A percentile compares a stretch with the other conserved stretches of the same genome.
Conservation (phyloP, 176 grass and related monocot genomes). For the Oryza glumipatula region DNA sequence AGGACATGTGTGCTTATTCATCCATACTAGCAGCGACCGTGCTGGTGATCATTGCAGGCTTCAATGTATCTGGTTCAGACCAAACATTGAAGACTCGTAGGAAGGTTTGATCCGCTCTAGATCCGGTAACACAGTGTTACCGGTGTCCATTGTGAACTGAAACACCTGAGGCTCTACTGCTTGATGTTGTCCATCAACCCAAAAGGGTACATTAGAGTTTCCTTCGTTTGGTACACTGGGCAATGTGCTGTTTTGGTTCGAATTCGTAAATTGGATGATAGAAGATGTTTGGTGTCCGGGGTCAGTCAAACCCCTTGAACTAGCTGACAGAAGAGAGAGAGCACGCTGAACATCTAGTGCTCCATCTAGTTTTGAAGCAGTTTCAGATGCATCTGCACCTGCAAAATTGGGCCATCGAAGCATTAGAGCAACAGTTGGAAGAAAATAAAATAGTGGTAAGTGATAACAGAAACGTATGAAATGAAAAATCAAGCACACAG, state of each 20-base stretch:
- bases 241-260: background rate
- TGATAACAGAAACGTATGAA: background rate
- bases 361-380: slow-evolving; percentile 60
- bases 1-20: background rate
- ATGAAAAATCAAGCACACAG: background rate
- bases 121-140: background rate
- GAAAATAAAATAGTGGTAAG: background rate
- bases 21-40: background rate
- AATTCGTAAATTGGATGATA: slow-evolving; percentile 13
- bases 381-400: slow-evolving; percentile 41
- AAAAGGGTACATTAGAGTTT: slow-evolving; percentile 8
- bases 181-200: slow-evolving; percentile 10
- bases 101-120: slow-evolving; percentile 14
- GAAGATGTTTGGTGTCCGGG: background rate
- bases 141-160: slow-evolving; percentile 6
- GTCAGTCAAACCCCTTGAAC: slow-evolving; percentile 16
- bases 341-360: slow-evolving; percentile 58
- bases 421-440: background rate
- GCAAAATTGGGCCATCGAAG: background rate
- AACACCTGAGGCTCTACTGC: background rate
- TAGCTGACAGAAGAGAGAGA: slow-evolving; percentile 79
- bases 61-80: slow-evolving; percentile 11
- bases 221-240: background rate
- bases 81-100: background rate
- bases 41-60: background rate